Base-by-base conservation (phyloP, 169 alveolate species). In the Plasmodium billcollinsi region DNA sequence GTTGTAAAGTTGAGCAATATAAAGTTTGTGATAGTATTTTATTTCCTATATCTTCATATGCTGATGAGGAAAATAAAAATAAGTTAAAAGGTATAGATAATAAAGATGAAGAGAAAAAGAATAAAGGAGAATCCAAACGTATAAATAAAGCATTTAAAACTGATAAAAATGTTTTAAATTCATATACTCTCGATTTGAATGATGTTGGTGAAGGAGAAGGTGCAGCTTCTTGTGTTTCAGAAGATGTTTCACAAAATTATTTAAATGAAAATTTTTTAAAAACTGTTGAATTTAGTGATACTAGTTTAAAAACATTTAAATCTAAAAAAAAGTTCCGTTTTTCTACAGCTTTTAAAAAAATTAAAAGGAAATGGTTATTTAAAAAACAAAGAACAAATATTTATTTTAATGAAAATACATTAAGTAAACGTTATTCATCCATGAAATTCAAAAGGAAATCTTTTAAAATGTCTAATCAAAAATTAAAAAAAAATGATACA, bases 201-300 rank as follows among this genome's bases (percentile, higher is more conserved):
- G 75, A 86, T 58, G 85, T 26, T 15, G 85, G 33, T 7, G 47
- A 39, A 39, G 47, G 47, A 39, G 47, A 39, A 39, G 47, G 47
- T 39, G 65, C 11, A 1, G 65, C 3, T 12, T 86, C 92, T 20
- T 72, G 18, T 15, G 50, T 61, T 49, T 86, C 92, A 5, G 86
- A 86, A 33, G 88, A 70, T 7, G 4, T 70, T 15, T 49, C 80
- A 20, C 67, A 59, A 8, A 86, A 70, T 20, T 70, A 45, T 54
- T 20, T 73, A 14, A 86, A 86, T 86, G 92, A 86, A 15, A 86
- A 71, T 71, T 86, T 86, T 61, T 66, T 29, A 33, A 86, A 73
- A 67, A 73, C 86, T 9, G 59, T 72, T 6, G 92, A 70, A 20
- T 86, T 86, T 24, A 86, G 92, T 49, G 92, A 86, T 73, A 49